These are phyloP conservation scores for Xylaria sp. DNA, from an alignment of 2,329 filamentous ascomycete genomes.

Conservation along the genomic window DNA sequence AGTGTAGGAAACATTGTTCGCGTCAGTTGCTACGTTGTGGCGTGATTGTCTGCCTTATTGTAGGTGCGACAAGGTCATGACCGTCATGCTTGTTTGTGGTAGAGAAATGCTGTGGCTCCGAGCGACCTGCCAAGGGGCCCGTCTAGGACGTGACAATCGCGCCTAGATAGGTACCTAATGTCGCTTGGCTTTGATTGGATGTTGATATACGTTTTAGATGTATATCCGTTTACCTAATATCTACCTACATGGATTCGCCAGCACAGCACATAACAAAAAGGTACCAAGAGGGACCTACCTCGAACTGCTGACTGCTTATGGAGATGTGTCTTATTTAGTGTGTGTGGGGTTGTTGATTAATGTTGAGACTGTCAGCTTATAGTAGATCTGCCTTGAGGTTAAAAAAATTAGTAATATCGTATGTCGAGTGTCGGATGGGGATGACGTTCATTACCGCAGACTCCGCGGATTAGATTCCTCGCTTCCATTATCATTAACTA, in stretches of 20 bases:
- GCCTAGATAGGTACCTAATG: background rate
- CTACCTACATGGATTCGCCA: too few relatives aligned
- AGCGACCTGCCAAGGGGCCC: too few relatives aligned
- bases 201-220: constrained; percentile 1
- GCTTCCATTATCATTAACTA: constrained; percentile 9
- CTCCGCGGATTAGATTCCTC: background rate
- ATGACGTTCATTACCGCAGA: background rate
- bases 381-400: too few relatives aligned
- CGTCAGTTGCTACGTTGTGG: background rate
- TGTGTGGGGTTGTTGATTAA: too few relatives aligned
- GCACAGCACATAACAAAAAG: too few relatives aligned
- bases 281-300: too few relatives aligned
- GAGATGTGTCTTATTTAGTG: too few relatives aligned
- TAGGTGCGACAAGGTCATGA: background rate
- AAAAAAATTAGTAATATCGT: background rate
- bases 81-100: background rate
- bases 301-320: too few relatives aligned
- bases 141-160: background rate
- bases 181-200: background rate
- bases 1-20: constrained; percentile 53
- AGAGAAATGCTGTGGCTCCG: constrained; percentile 4
- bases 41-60: background rate
- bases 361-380: too few relatives aligned
- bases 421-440: background rate
- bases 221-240: constrained; percentile 9